Conservation (phyloP, 345 rosid species). For the Cochlearia excelsa region DNA sequence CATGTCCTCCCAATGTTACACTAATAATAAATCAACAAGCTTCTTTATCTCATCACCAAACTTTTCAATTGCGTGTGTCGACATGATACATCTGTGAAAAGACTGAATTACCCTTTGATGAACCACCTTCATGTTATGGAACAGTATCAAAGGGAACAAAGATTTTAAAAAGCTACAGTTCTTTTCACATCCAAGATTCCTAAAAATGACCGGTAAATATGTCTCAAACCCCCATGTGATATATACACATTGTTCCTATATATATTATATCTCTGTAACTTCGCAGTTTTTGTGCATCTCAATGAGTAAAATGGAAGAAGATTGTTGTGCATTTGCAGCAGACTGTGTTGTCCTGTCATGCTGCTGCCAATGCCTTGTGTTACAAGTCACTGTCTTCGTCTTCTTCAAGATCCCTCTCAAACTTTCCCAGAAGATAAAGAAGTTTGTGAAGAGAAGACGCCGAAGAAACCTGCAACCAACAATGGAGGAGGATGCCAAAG, state of each 20-base stretch:
- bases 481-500: slow-evolving; percentile 20
- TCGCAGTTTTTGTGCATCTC: slow-evolving; percentile 12
- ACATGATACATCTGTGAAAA: slow-evolving; percentile 23
- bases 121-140: slow-evolving; percentile 34
- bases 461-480: slow-evolving; percentile 12
- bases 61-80: slow-evolving; percentile 21
- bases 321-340: slow-evolving; percentile 56
- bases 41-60: slow-evolving; percentile 29
- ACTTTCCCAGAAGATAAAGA: slow-evolving; percentile 46
- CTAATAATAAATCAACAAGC: slow-evolving; percentile 26
- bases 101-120: slow-evolving; percentile 11
- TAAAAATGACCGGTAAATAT: slow-evolving; percentile 27
- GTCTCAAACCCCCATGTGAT: slow-evolving; percentile 32
- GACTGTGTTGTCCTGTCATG: slow-evolving; percentile 78
- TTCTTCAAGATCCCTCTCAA: slow-evolving; percentile 55
- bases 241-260: neutral
- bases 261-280: neutral
- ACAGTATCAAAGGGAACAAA: slow-evolving; percentile 39
- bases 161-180: slow-evolving; percentile 33
- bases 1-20: slow-evolving; percentile 30
- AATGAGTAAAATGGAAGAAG: slow-evolving; percentile 44
- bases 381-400: slow-evolving; percentile 53
- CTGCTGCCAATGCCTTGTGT: slow-evolving; percentile 74
- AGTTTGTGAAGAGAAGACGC: slow-evolving; percentile 42
- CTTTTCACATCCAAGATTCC: slow-evolving; percentile 45